Evolutionary conservation across 2,329 filamentous ascomycete species (phyloP).

Genomic region (Fusarium citri): DNA sequence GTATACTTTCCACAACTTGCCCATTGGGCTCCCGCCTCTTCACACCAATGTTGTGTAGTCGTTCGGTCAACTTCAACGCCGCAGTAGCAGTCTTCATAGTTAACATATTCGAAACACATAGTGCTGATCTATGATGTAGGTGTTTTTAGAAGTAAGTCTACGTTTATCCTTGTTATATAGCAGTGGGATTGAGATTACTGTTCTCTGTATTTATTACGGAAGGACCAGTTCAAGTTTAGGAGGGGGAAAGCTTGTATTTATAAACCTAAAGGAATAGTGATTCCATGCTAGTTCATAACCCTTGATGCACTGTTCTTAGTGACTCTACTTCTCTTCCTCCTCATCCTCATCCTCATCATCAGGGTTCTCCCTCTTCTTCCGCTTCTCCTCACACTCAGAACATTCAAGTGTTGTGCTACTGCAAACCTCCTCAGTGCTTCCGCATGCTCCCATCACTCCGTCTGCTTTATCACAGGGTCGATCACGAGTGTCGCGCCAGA

Average conservation of each 20-base stretch:
- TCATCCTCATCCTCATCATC: not conserved
- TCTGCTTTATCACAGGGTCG: accelerated
- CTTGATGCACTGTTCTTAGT: not conserved
- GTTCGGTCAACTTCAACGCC: not conserved
- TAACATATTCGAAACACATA: not conserved
- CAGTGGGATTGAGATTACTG: not conserved
- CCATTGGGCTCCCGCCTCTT: not conserved
- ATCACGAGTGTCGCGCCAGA: not conserved
- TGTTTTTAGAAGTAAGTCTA: not conserved
- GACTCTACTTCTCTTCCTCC: not conserved
- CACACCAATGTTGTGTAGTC: not conserved
- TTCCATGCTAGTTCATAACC: not conserved
- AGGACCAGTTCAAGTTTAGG: not conserved
- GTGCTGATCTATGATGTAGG: not conserved
- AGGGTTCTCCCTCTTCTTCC: not conserved
- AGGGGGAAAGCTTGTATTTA: not conserved
- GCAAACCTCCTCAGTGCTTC: not conserved
- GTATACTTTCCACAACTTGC: not conserved
- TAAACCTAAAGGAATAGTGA: not conserved
- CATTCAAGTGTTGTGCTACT: not conserved
- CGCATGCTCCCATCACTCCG: not conserved
- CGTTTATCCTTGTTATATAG: accelerated
- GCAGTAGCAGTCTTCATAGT: not conserved
- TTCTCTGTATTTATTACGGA: accelerated
- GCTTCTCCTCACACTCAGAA: not conserved